Percentiles rank a stretch among this genome's conserved stretches.
phyloP scores from a whole-genome alignment of 2,329 filamentous ascomycete genomes.

The Furcasterigmium furcatum region DNA sequence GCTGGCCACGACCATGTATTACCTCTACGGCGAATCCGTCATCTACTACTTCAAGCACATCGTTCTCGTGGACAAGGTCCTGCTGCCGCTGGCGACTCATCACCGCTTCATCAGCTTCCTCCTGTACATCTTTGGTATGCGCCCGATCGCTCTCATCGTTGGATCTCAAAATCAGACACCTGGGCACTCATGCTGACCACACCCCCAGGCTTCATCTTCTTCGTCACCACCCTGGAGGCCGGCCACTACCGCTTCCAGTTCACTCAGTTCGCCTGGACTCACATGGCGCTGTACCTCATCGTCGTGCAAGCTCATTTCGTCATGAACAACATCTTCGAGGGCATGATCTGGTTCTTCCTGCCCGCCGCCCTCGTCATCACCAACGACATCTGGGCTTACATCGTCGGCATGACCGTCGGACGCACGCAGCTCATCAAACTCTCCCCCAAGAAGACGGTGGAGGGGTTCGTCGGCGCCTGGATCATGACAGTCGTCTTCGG shows the following conservation, averaged over 20 bases:
- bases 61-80: constrained; percentile 86
- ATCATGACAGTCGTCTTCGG: constrained; percentile 89
- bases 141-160: no score
- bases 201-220: constrained; percentile 86
- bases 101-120: constrained; percentile 98
- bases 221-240: constrained; percentile 90
- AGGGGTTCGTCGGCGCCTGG: constrained; percentile 96
- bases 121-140: constrained; percentile 91
- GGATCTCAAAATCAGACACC: not conserved
- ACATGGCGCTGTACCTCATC: constrained; percentile 98
- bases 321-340: constrained; percentile 99
- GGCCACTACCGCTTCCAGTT: constrained; percentile 98
- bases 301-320: constrained; percentile 98
- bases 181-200: constrained; percentile 28
- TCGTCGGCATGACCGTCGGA: constrained; percentile 96
- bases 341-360: constrained; percentile 99
- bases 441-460: constrained; percentile 98
- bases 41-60: constrained; percentile 99
- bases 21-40: constrained; percentile 95
- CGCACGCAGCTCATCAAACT: constrained; percentile 96
- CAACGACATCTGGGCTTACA: constrained; percentile 97
- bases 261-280: constrained; percentile 98
- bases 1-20: constrained; percentile 98
- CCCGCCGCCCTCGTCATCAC: constrained; percentile 93
- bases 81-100: constrained; percentile 91